These are phyloP conservation scores for Geranomyces variabilis DNA, from an alignment of 192 early-diverging fungal species.

Conservation along the genomic window DNA sequence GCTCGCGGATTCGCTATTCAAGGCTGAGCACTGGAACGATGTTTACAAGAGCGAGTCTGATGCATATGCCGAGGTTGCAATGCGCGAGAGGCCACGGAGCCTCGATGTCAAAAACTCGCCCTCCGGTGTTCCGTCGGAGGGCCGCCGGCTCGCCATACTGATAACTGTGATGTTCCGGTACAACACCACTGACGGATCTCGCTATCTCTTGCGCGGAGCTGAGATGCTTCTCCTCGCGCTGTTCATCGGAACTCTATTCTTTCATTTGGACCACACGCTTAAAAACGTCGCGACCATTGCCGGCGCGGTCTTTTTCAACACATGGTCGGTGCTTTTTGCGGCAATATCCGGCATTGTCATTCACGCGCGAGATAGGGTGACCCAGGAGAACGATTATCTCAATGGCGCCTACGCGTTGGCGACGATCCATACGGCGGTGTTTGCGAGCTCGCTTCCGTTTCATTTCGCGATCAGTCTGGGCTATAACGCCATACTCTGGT, in stretches of 20 bases:
- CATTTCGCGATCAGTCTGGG: neutral
- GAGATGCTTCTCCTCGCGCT: neutral
- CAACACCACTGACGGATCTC: neutral
- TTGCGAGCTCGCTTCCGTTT: neutral
- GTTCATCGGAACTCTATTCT: neutral
- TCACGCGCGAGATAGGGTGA: neutral
- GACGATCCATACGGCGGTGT: neutral
- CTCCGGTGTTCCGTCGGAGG: neutral
- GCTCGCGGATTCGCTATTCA: neutral
- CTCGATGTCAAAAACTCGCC: too few relatives aligned
- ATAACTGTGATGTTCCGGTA: neutral
- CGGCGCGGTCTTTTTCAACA: slow-evolving; percentile 3
- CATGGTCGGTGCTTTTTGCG: slow-evolving; percentile 6
- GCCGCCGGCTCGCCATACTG: neutral
- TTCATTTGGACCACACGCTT: neutral
- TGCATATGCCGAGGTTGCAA: too few relatives aligned
- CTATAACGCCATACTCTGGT: neutral
- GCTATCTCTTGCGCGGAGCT: neutral
- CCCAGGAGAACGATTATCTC: neutral
- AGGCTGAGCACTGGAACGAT: neutral
- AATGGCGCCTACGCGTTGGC: neutral
- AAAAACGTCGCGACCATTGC: neutral
- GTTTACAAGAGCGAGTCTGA: neutral
- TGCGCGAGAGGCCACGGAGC: too few relatives aligned
- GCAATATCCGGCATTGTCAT: slow-evolving; percentile 3